Conservation (phyloP, 2,329 filamentous ascomycete species). For the Fusarium citri region DNA sequence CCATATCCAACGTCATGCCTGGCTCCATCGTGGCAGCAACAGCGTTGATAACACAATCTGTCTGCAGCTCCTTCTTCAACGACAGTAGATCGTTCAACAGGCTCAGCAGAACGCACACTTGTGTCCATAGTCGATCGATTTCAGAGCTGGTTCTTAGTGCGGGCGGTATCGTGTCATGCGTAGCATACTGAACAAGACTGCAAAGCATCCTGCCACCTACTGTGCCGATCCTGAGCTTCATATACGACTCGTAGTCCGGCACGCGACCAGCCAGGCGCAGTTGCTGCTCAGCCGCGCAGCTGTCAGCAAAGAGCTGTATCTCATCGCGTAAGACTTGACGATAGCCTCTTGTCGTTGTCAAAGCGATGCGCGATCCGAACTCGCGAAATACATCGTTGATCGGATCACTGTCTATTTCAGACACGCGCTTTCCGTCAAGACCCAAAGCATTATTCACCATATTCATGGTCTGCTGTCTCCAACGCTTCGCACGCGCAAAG, state of each 20-base stretch:
- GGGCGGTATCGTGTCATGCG: constrained; percentile 16
- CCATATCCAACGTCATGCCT: constrained; percentile 38
- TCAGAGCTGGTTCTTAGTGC: constrained; percentile 15
- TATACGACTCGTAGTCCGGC: constrained; percentile 47
- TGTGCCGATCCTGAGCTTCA: constrained; percentile 46
- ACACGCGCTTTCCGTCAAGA: background rate
- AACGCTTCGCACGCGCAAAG: constrained; percentile 42
- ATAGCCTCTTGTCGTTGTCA: constrained; percentile 14
- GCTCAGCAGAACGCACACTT: constrained; percentile 42
- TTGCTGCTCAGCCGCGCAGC: constrained; percentile 47
- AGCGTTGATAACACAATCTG: constrained; percentile 47
- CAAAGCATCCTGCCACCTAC: constrained; percentile 44
- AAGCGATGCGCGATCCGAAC: constrained; percentile 36
- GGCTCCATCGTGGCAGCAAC: constrained; percentile 44
- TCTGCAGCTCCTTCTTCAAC: constrained; percentile 49
- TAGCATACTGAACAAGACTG: constrained; percentile 46
- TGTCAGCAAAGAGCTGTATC: constrained; percentile 40
- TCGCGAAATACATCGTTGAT: constrained; percentile 44
- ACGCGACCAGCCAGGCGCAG: constrained; percentile 42
- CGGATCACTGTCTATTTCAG: constrained; percentile 17
- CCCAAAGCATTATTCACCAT: constrained; percentile 36
- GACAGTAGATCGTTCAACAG: constrained; percentile 51
- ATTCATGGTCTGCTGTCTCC: constrained; percentile 41
- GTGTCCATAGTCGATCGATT: constrained; percentile 35
- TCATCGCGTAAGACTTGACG: constrained; percentile 40